phyloP scores from a whole-genome alignment of 1,284 basidiomycete genomes.

The Pterulicium gracile region DNA sequence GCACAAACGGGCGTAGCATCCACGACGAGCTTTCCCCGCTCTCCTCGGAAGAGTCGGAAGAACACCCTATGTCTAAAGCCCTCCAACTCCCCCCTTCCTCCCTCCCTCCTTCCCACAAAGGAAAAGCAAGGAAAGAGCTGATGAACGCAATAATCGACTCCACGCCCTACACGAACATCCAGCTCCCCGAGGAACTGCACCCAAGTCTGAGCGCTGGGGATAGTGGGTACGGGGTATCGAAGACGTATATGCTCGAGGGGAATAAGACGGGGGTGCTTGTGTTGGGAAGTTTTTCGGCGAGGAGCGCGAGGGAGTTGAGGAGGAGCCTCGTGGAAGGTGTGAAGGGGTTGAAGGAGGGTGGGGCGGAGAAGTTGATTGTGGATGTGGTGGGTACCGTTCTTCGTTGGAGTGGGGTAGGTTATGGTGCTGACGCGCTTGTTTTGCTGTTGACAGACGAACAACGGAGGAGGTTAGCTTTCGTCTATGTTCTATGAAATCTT shows the following conservation, averaged over 20 bases:
- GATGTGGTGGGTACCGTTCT: conserved; percentile 28
- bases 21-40: conserved; percentile 9
- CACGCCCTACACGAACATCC: conserved; percentile 32
- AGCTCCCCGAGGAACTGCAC: conserved; percentile 33
- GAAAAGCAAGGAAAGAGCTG: neutral
- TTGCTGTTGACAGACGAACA: conserved; percentile 19
- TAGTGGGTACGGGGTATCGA: conserved; percentile 38
- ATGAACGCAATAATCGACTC: neutral
- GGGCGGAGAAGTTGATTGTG: conserved; percentile 43
- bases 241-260: conserved; percentile 45
- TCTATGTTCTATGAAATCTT: neutral
- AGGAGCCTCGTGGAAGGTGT: conserved; percentile 37
- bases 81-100: conserved; percentile 18
- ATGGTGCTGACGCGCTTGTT: neutral
- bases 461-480: neutral
- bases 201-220: conserved; percentile 32
- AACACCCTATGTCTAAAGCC: conserved; percentile 18
- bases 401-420: neutral
- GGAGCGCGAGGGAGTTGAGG: conserved; percentile 29
- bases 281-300: conserved; percentile 46
- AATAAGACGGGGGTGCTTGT: conserved; percentile 45
- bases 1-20: conserved; percentile 27
- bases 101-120: conserved; percentile 13
- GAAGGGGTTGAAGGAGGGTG: conserved; percentile 34
- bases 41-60: neutral